Conservation (phyloP, 257 asterid genomes). For the Nicotiana paniculata region DNA sequence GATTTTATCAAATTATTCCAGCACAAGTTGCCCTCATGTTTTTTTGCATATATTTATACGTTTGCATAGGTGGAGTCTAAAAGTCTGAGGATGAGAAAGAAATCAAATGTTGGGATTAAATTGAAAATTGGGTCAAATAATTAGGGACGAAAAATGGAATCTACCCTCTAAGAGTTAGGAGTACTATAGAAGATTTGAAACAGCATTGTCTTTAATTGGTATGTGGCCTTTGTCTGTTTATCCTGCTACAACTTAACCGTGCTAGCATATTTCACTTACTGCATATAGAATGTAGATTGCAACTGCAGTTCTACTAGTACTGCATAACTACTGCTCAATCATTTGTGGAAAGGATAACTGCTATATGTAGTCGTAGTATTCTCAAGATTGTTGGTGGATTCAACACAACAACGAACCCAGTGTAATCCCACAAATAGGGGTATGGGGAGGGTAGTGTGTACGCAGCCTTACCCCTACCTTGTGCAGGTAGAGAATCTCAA, state of each 20-base stretch:
- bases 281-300: background rate
- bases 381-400: background rate
- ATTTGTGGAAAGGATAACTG: background rate
- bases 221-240: background rate
- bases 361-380: background rate
- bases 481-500: background rate
- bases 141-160: background rate
- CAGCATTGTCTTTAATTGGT: background rate
- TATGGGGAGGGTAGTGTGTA: too few relatives aligned
- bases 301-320: background rate
- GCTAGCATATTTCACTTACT: background rate
- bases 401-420: too few relatives aligned
- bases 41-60: background rate
- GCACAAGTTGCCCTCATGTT: background rate
- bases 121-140: background rate
- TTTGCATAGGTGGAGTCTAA: background rate
- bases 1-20: background rate
- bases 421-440: too few relatives aligned
- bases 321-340: background rate
- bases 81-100: background rate
- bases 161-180: background rate
- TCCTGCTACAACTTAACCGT: background rate
- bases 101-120: background rate
- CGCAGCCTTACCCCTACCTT: too few relatives aligned
- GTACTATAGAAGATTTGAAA: background rate